phyloP scores from a whole-genome alignment of 345 rosid species.

The Diplotaxis tenuifolia region DNA sequence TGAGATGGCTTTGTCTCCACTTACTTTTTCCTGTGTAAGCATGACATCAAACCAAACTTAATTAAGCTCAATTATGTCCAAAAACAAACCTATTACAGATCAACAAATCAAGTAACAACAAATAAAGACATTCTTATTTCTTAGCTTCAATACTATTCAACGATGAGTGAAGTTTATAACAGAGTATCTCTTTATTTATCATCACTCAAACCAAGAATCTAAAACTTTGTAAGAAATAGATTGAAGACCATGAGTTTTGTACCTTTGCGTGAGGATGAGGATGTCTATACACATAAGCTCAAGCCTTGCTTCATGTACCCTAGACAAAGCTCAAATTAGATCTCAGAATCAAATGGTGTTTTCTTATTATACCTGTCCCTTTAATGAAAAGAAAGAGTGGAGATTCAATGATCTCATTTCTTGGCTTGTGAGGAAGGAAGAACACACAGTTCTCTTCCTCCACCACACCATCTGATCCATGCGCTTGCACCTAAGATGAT shows the following conservation, averaged over 20 bases:
- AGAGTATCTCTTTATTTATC: no score
- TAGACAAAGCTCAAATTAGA: no score
- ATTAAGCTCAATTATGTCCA: no score
- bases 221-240: neutral
- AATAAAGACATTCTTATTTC: no score
- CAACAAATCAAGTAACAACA: no score
- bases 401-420: constrained; percentile 70
- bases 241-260: neutral
- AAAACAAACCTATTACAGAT: no score
- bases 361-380: constrained; percentile 72
- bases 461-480: constrained; percentile 95
- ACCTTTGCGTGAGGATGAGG: neutral
- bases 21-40: no score
- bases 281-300: neutral
- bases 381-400: constrained; percentile 97
- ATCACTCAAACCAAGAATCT: neutral
- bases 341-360: neutral
- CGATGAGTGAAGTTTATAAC: no score
- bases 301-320: neutral
- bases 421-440: constrained; percentile 93
- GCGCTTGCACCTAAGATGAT: constrained; percentile 86
- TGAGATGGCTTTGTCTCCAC: no score
- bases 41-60: no score
- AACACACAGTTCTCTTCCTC: constrained; percentile 93
- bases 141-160: no score